Conservation (phyloP, 2,329 filamentous ascomycete genomes). For the Aspergillus sp. region DNA sequence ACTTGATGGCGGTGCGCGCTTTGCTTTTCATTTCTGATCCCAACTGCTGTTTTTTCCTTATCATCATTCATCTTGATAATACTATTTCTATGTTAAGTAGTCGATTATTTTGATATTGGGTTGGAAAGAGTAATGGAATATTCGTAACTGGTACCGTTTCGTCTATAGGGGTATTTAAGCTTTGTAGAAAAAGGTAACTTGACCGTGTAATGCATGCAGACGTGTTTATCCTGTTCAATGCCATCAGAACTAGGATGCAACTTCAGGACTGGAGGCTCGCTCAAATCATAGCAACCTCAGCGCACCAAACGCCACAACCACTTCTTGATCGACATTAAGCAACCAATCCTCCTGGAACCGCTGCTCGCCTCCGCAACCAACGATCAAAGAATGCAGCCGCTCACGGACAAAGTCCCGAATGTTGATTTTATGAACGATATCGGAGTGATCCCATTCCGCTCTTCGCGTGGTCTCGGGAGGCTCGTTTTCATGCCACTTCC, state of each 20-base stretch:
- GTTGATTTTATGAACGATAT: constrained; percentile 45
- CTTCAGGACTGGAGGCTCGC: neutral
- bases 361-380: constrained; percentile 41
- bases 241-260: neutral
- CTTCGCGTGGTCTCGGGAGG: constrained; percentile 44
- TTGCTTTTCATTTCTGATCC: neutral
- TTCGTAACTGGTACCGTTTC: neutral
- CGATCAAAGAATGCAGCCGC: constrained; percentile 40
- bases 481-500: constrained; percentile 34
- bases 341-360: constrained; percentile 45
- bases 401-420: constrained; percentile 46
- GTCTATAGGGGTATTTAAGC: constrained; percentile 21
- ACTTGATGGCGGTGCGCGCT: neutral
- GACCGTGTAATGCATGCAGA: neutral
- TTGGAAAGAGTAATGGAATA: neutral
- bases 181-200: constrained; percentile 2
- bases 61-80: neutral
- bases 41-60: neutral
- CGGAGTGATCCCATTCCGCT: constrained; percentile 40
- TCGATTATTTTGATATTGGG: neutral
- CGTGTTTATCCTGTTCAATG: neutral
- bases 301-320: constrained; percentile 41
- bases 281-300: constrained; percentile 33
- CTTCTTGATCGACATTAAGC: constrained; percentile 44
- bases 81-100: neutral